Base-by-base conservation (phyloP, 805 yeast species). In the Cyberlindnera petersonii region DNA sequence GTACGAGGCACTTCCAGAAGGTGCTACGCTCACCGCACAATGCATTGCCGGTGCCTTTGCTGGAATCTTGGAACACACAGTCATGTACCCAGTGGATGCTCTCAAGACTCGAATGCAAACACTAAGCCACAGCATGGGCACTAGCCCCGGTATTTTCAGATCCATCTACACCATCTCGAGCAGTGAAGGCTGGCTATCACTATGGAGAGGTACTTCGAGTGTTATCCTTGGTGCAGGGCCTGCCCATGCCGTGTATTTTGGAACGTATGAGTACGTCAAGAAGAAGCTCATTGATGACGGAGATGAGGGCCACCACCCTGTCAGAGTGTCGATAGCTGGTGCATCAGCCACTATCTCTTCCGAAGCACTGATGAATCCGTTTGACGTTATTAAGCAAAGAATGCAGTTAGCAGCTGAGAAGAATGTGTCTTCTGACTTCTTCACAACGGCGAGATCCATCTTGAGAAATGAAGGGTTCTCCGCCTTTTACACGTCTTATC, bases 181-280 rank as follows among this genome's bases (percentile, higher is more conserved):
- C 9, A 70, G 79, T 16, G 98, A 91, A 63, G 98, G 98, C 3
- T 83, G 89, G 27, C 58, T 75, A 29, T 82, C 95, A 2, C 73
- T 91, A 19, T 91, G 98, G 98, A 71, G 95, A 55, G 98, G 98
- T 40, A 88, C 91, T 8, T 79, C 88, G 9, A 83, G 95, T 2
- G 95, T 91, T 24, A 79, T 88, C 2, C 56, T 89, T 40, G 98
- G 98, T 31, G 97, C 98, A 18, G 98, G 98, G 4, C 98, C 98
- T 4, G 97, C 98, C 4, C 98, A 91, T 66, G 98, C 98, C 3
- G 83, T 93, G n/a, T 91, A 93, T 61, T 91, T 89, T 61, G 80
- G 89, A 5, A 93, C 93, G 3, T 93, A 88, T 61, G 98, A 91
- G 63, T 71, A 78, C 38, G 71, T 88, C 21, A 74, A 66, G 51